Percentiles rank a stretch among this genome's conserved stretches.
These are phyloP conservation scores for Apophysomyces elegans DNA, from an alignment of 371 early-diverging fungal species.

Conservation along the genomic window DNA sequence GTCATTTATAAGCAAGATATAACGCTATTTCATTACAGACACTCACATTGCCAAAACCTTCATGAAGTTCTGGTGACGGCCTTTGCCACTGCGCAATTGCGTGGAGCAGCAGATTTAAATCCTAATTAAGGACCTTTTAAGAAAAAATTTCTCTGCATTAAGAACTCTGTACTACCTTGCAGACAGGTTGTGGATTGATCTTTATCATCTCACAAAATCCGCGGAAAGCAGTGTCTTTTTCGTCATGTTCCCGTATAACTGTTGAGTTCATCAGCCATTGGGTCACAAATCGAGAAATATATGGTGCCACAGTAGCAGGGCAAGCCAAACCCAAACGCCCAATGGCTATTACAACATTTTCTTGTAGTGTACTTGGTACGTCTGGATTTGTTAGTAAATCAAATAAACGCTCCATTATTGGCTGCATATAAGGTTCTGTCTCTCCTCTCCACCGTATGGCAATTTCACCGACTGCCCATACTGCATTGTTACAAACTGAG, in stretches of 20 bases:
- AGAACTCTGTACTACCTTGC: slow-evolving; percentile 36
- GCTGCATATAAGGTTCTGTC: slow-evolving; percentile 68
- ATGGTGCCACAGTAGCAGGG: slow-evolving; percentile 71
- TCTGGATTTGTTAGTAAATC: slow-evolving; percentile 65
- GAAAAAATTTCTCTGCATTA: neutral
- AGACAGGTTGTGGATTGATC: slow-evolving; percentile 79
- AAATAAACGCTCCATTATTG: slow-evolving; percentile 74
- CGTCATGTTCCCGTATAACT: slow-evolving; percentile 80
- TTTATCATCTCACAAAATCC: slow-evolving; percentile 87
- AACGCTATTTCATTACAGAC: neutral
- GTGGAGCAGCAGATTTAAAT: slow-evolving; percentile 70
- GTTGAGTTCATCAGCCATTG: slow-evolving; percentile 72
- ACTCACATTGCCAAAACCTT: slow-evolving; percentile 64
- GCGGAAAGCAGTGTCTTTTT: slow-evolving; percentile 91
- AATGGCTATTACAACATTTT: slow-evolving; percentile 91
- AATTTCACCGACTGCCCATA: slow-evolving; percentile 96
- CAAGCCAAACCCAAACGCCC: slow-evolving; percentile 86
- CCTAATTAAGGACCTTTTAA: slow-evolving; percentile 31
- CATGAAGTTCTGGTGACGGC: slow-evolving; percentile 62
- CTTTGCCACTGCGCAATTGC: slow-evolving; percentile 71
- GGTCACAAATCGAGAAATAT: slow-evolving; percentile 68
- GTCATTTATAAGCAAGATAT: neutral
- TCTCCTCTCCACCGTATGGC: slow-evolving; percentile 72
- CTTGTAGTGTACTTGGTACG: slow-evolving; percentile 68
- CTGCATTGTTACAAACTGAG: slow-evolving; percentile 89